phyloP scores from a whole-genome alignment of 73 alveolate genomes.

The Urostyla sp. region DNA sequence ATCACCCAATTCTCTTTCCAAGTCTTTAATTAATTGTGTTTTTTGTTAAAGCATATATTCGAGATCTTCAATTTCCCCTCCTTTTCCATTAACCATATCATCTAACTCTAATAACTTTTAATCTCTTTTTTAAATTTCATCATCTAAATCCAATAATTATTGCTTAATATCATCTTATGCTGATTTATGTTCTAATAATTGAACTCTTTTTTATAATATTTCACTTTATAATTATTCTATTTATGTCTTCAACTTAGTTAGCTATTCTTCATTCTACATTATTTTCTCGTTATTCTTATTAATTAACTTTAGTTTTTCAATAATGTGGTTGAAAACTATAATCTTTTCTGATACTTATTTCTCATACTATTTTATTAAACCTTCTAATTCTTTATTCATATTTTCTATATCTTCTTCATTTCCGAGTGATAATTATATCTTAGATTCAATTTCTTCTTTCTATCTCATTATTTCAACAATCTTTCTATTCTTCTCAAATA shows the following conservation, averaged over 20 bases:
- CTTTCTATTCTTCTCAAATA: constrained; percentile 42
- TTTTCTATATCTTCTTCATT: constrained; percentile 21
- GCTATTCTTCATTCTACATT: constrained; percentile 19
- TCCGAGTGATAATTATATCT: background rate
- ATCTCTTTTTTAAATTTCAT: constrained; percentile 24
- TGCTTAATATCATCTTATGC: constrained; percentile 11
- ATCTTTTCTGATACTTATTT: constrained; percentile 41
- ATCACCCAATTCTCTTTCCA: constrained; percentile 24
- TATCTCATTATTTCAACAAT: constrained; percentile 29
- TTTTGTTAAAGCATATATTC: constrained; percentile 24
- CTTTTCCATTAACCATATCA: constrained; percentile 39
- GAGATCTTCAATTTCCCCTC: constrained; percentile 19
- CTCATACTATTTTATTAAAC: constrained; percentile 24
- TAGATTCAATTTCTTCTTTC: constrained; percentile 47
- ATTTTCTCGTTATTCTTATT: constrained; percentile 25
- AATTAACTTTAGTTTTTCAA: constrained; percentile 23
- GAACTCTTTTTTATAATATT: constrained; percentile 8
- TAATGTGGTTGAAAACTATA: constrained; percentile 32
- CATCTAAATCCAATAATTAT: constrained; percentile 10
- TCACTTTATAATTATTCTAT: constrained; percentile 34
- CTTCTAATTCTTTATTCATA: constrained; percentile 40
- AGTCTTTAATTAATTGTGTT: background rate
- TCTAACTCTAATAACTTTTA: constrained; percentile 17
- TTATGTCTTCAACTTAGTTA: constrained; percentile 35
- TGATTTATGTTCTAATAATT: constrained; percentile 19